Base-by-base conservation (phyloP, 2,329 filamentous ascomycete genomes). In the Monosporascus sp. region DNA sequence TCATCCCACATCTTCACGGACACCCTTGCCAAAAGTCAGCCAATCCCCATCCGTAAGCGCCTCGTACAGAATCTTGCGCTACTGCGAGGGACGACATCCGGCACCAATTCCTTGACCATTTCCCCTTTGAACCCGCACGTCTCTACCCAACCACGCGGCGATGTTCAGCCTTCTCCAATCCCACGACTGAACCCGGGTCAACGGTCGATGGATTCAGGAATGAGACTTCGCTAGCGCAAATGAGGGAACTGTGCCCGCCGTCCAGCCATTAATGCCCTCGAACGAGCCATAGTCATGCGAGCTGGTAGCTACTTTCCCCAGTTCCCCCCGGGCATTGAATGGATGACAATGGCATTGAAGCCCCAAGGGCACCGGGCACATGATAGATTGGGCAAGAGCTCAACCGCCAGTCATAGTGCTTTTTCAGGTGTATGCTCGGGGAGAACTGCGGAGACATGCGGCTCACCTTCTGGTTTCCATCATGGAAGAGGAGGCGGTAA, bases 21-120 rank as follows among this genome's bases (percentile, higher is more conserved):
- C 53, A 55, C 61, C 66, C 66, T 64, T 63, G 59, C 55, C 52
- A 52, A 46, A 35, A 18, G 49, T 49, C 58, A 59, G 52, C 74
- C 72, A 75, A 75, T 75, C 61, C 58, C 52, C 55, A 60, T 52
- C 57, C 62, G 55, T 62, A 66, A 64, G 54, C 61, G 57, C 59
- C 55, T 63, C 56, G 57, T 61, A 61, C 66, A 56, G 54, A 58
- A 60, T 58, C 60, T 60, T 64, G 66, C 68, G 66, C 68, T 70
- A 66, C 65, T 65, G 62, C 60, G 66, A 68, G 64, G 61, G 65
- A 66, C 65, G 58, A 68, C 63, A 58, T 61, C 59, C 64, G 58
- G 62, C 55, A 60, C 60, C 59, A 60, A 59, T 55, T 53, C 49
- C 51, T 54, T 59, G 53, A 56, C 50, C 55, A 54, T 53, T 62